Conservation (phyloP, 2,329 filamentous ascomycete genomes). For the Piedraia hortae region DNA sequence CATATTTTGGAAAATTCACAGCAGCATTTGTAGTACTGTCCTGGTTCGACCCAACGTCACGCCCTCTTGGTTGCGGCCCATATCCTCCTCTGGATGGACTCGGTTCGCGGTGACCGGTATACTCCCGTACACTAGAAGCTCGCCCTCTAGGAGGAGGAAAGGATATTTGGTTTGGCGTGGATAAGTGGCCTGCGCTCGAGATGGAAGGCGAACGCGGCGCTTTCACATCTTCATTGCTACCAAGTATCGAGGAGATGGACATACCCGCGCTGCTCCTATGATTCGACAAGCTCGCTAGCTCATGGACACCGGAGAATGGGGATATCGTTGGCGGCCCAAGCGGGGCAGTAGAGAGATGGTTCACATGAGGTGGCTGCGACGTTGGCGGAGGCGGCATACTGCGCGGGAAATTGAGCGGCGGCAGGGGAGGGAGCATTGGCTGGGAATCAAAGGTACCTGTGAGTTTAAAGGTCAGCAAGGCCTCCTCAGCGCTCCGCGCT, state of each 20-base stretch:
- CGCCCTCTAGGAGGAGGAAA: slow-evolving; percentile 17
- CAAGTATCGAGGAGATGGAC: slow-evolving; percentile 49
- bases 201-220: slow-evolving; percentile 9
- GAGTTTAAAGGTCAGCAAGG: too few relatives aligned
- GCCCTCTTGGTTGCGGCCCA: slow-evolving; percentile 8
- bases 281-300: slow-evolving; percentile 23
- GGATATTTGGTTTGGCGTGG: slow-evolving; percentile 19
- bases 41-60: too few relatives aligned
- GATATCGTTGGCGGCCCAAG: slow-evolving; percentile 19
- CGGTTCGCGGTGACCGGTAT: slow-evolving; percentile 5
- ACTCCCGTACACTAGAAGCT: slow-evolving; percentile 11
- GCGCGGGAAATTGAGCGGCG: slow-evolving; percentile 16
- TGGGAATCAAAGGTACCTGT: slow-evolving; percentile 11
- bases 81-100: slow-evolving; percentile 6
- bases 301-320: slow-evolving; percentile 23
- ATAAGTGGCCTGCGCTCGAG: slow-evolving; percentile 5
- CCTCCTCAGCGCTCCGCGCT: too few relatives aligned
- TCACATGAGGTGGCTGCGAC: slow-evolving; percentile 15
- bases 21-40: too few relatives aligned
- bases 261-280: slow-evolving; percentile 35
- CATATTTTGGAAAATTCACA: too few relatives aligned
- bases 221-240: slow-evolving; percentile 14
- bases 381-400: slow-evolving; percentile 25
- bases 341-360: slow-evolving; percentile 9
- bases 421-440: slow-evolving; percentile 13